These are phyloP conservation scores for Fusarium sp. DNA, from an alignment of 2,329 filamentous ascomycete genomes.

Conservation along the genomic window DNA sequence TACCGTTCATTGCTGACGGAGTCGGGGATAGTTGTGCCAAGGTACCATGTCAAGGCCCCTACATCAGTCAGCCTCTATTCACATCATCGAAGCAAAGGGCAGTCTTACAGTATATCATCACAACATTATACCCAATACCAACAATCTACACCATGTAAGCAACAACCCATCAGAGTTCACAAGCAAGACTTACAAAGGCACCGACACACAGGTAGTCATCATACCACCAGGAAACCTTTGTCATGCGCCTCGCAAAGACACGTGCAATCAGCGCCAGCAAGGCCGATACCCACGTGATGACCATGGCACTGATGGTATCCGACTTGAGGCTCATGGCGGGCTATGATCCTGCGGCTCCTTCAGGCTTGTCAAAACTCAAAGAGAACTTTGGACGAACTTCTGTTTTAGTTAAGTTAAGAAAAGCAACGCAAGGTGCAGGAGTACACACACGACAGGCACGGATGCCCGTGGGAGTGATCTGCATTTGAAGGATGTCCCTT, in stretches of 20 bases:
- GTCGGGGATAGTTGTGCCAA: slow-evolving; percentile 27
- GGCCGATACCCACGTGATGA: slow-evolving; percentile 35
- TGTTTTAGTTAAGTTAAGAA: background rate
- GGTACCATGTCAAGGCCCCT: slow-evolving; percentile 30
- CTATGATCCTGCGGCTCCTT: background rate
- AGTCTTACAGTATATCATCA: slow-evolving; percentile 30
- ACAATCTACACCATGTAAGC: slow-evolving; percentile 26
- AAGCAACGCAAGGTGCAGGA: background rate
- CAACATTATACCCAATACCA: slow-evolving; percentile 21
- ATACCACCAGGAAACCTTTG: slow-evolving; percentile 37
- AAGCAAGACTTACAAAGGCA: slow-evolving; percentile 33
- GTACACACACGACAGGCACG: background rate
- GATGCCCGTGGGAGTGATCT: slow-evolving; percentile 21
- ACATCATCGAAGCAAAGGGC: accelerated
- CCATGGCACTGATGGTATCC: slow-evolving; percentile 25
- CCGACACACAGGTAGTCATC: slow-evolving; percentile 37
- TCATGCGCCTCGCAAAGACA: slow-evolving; percentile 34
- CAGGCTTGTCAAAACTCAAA: background rate
- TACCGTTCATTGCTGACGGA: slow-evolving; percentile 3
- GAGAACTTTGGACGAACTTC: background rate
- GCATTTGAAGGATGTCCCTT: slow-evolving; percentile 21
- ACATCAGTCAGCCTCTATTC: background rate
- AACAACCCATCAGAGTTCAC: accelerated
- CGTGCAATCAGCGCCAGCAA: slow-evolving; percentile 30
- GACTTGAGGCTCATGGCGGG: slow-evolving; percentile 28